Evolutionary conservation across 2,329 filamentous ascomycete species (phyloP).

Genomic region (Epichloe coenophiala): DNA sequence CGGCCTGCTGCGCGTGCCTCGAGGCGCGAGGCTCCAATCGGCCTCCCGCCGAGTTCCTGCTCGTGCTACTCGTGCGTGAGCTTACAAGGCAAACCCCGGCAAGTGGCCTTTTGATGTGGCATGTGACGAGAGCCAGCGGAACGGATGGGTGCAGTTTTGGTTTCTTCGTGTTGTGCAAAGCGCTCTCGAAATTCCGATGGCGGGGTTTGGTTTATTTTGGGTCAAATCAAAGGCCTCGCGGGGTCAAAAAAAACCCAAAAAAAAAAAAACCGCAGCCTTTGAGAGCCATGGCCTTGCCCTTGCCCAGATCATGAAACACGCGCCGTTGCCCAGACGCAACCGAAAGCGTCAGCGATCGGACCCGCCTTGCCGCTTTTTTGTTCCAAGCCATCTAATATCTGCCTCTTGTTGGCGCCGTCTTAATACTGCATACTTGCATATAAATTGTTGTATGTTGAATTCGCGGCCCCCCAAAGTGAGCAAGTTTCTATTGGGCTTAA

Average conservation of each 20-base stretch:
- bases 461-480: conserved; percentile 12
- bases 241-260: too few relatives aligned
- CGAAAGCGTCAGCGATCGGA: not conserved
- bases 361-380: too few relatives aligned
- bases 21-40: not conserved
- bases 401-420: too few relatives aligned
- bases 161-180: too few relatives aligned
- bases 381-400: too few relatives aligned
- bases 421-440: too few relatives aligned
- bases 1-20: not conserved
- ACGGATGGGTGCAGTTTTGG: too few relatives aligned
- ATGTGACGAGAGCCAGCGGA: not conserved
- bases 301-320: not conserved
- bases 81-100: not conserved
- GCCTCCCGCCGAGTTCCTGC: not conserved
- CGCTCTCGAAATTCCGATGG: not conserved
- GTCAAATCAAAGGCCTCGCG: too few relatives aligned
- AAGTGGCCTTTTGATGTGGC: not conserved
- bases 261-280: too few relatives aligned
- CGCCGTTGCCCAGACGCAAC: not conserved
- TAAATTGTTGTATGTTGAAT: not conserved
- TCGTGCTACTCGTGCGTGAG: not conserved
- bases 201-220: not conserved
- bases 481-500: conserved; percentile 27
- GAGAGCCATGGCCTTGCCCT: too few relatives aligned